Evolutionary conservation across 2,329 filamentous ascomycete species (phyloP), one percentile per base, ranked within the genome.

Genomic region (Ascocoryne sarcoides): DNA sequence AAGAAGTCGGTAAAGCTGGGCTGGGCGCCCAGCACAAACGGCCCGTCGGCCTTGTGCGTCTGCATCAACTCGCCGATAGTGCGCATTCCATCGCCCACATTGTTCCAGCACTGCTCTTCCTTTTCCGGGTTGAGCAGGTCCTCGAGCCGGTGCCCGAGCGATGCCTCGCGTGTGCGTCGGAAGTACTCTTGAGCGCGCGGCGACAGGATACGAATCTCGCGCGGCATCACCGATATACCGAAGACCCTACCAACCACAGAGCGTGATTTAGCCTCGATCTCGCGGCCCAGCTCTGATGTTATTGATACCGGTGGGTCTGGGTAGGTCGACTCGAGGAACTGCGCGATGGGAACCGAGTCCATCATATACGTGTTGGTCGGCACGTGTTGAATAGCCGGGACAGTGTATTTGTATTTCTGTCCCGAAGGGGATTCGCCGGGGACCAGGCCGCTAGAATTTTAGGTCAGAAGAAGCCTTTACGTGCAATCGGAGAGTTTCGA

Each of bases 291-390:
- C n/a, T 58, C 57, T 1, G 63, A 65, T 1, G 47, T 58, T 14
- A 65, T 46, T 8, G 51, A 55, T 1, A 67, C 42, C 4, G 60
- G 48, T 1, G 54, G 61, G 5, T 56, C 41, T 8, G 62, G 62
- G 44, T 68, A 67, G 4, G 55, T 63, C 4, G 58, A 51, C 39
- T 66, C 62, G 32, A 67, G 55, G 44, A 68, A 67, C 28, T 59
- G 46, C 2, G 63, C 52, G 50, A 68, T 66, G 23, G 52, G 46
- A 9, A 36, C 36, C 3, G 65, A 66, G 45, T 64, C 64, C 62
- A 66, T 65, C 8, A 67, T 52, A 49, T 60, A 59, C 16, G 48
- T 63, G 49, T 61, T 54, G 36, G 46, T 65, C 15, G 63, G 57
- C 9, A 65, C 33, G 43, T 67, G 64, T 1, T 63, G 58, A 46